phyloP scores from a whole-genome alignment of 2,329 filamentous ascomycete species.

The Aspergillus latus region DNA sequence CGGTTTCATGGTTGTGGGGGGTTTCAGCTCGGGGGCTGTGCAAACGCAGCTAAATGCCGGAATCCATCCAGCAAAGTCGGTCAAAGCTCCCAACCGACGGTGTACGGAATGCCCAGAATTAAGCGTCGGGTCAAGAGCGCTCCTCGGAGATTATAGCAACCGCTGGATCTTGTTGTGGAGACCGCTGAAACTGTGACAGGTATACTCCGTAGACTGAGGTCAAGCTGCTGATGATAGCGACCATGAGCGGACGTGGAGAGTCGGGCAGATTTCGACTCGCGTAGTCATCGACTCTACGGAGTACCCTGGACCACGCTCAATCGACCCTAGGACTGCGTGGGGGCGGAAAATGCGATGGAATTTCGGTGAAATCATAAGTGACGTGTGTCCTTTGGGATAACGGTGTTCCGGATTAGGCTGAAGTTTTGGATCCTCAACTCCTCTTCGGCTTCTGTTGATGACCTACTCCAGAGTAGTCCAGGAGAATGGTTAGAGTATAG shows the following conservation, averaged over 20 bases:
- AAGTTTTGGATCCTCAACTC: background rate
- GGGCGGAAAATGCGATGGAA: background rate
- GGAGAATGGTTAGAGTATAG: background rate
- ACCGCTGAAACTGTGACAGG: too few species aligned
- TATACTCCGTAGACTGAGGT: too few species aligned
- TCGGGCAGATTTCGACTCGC: background rate
- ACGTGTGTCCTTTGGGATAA: background rate
- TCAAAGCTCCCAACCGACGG: background rate
- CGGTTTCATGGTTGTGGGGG: constrained; percentile 11
- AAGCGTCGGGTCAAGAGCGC: background rate
- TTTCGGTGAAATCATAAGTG: background rate
- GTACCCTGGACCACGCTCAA: background rate
- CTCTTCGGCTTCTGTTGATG: background rate
- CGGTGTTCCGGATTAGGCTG: background rate
- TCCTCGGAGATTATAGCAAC: background rate
- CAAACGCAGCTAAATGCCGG: constrained; percentile 18
- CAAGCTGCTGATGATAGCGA: too few species aligned
- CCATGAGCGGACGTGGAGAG: too few species aligned
- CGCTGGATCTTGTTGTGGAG: too few species aligned
- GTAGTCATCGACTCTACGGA: background rate
- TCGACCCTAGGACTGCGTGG: background rate
- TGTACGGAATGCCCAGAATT: background rate
- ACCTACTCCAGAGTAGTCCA: background rate
- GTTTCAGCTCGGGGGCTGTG: constrained; percentile 34
- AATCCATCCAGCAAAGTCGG: constrained; percentile 10